A percentile compares a stretch with the other conserved stretches of the same genome.
These are phyloP conservation scores for Breviolum minutum DNA, from an alignment of 73 alveolate genomes.

Conservation along the genomic window DNA sequence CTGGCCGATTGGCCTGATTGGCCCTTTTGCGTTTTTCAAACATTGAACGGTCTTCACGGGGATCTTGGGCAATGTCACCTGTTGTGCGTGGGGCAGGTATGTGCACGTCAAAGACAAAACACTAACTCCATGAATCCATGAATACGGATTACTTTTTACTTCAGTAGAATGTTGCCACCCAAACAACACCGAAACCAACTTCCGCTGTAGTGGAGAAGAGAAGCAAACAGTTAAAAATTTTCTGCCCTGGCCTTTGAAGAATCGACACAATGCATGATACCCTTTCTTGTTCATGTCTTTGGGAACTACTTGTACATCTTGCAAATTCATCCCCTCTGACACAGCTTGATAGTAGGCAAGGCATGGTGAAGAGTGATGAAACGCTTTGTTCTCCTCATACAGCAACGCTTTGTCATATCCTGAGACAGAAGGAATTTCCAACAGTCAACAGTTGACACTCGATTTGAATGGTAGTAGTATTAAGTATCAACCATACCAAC, in stretches of 20 bases:
- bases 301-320: not conserved
- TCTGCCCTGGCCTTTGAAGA: not conserved
- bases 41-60: not conserved
- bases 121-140: not conserved
- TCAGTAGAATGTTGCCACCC: not conserved
- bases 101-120: not conserved
- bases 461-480: too few relatives aligned
- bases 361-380: not conserved
- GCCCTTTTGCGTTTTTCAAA: slow-evolving; percentile 26
- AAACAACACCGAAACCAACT: not conserved
- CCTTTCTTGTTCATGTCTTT: slow-evolving; percentile 37
- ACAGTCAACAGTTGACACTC: too few relatives aligned
- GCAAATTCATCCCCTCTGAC: not conserved
- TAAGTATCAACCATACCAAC: not conserved
- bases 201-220: not conserved
- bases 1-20: too few relatives aligned
- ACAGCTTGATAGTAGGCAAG: not conserved
- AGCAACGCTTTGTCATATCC: not conserved
- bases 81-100: not conserved
- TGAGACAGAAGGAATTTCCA: not conserved
- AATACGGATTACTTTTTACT: not conserved
- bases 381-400: not conserved
- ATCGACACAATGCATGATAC: not conserved
- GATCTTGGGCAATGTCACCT: not conserved
- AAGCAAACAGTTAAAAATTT: not conserved